Evolutionary conservation across 2,329 filamentous ascomycete genomes (phyloP), one percentile per base, ranked within the genome.

Genomic region (Ascomycota sp.): DNA sequence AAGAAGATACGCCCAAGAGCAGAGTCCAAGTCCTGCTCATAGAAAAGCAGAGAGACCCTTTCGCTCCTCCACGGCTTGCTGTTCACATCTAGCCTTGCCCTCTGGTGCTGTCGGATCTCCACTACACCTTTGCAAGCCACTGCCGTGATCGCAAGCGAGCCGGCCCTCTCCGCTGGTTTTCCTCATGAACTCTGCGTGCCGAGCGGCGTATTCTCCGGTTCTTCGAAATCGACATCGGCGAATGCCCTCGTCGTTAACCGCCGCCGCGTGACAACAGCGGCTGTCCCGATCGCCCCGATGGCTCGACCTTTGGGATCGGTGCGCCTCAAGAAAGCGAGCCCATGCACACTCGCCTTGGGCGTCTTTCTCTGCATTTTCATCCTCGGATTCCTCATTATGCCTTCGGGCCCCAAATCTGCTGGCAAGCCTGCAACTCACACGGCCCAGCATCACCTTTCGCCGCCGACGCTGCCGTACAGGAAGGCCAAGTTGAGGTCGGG

Each of bases 251-350:
- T 24, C 32, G 30, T 21, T 27, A 25, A 33, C 29, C 17, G 19
- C 27, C 31, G 34, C 32, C 29, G 34, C 30, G 29, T 30, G 31
- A 36, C 29, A 20, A 29, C 27, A 27, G 25, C 30, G 28, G 28
- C 30, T 11, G 6, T 5, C 4, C 25, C 25, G 25, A 30, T 30
- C 33, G 36, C 30, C 43, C 51, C 51, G n/a, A 67, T 67, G 63
- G 59, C 63, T 46, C 60, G 63, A 48, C 57, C 64, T 50, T 59
- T 73, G 60, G 65, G 68, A 45, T 59, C 67, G 40, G 63, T 69
- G 41, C 78, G 80, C 56, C 67, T 86, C 48, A 80, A 80, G 57
- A 77, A 78, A 57, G 70, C 75, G 49, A 89, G 72, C 54, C 75
- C 80, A 38, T 63, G 78, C 46, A 86, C 77, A 32, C 58, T 86